Evolutionary conservation across 169 alveolate genomes (phyloP).

Genomic region (Plasmodium coatneyi): DNA sequence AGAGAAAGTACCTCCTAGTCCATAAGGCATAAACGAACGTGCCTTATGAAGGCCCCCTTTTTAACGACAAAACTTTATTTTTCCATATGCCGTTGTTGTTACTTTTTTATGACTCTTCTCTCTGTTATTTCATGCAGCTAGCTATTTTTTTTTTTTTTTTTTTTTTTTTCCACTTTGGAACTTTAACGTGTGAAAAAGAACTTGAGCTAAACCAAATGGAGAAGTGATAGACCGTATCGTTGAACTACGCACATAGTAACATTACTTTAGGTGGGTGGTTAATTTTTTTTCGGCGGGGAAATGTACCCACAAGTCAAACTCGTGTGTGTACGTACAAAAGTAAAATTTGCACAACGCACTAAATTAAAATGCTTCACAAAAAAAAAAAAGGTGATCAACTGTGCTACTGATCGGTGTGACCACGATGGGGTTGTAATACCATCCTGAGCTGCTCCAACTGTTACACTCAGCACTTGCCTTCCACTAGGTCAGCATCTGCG

Average conservation of each 20-base stretch:
- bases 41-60: background rate
- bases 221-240: background rate
- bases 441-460: background rate
- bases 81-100: background rate
- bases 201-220: background rate
- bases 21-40: slow-evolving; percentile 11
- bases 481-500: slow-evolving; percentile 63
- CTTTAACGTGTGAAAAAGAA: background rate
- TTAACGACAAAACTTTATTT: background rate
- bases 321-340: background rate
- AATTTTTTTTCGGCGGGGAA: background rate
- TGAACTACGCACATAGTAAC: background rate
- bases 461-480: background rate
- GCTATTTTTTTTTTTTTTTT: slow-evolving; percentile 7
- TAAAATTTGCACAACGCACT: background rate
- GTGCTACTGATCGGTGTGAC: background rate
- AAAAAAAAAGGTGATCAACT: background rate
- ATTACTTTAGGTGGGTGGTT: background rate
- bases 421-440: background rate
- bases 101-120: background rate
- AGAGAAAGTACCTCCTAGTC: slow-evolving; percentile 59
- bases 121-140: background rate
- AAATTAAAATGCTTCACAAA: background rate
- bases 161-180: background rate
- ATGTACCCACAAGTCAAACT: background rate